Conservation (phyloP, 2,329 filamentous ascomycete genomes). For the Fusarium graminum region DNA sequence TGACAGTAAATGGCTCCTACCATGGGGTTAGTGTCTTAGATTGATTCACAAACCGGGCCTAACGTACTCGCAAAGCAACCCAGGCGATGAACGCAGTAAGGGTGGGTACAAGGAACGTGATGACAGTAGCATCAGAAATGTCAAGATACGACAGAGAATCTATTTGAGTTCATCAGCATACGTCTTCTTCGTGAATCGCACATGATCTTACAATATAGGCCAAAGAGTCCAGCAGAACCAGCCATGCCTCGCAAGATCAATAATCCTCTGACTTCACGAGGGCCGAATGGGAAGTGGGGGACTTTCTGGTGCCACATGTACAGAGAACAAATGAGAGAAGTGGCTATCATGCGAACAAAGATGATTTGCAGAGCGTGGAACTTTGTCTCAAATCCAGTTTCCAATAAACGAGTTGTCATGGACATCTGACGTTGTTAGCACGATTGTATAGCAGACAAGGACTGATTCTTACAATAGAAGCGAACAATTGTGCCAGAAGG, state of each 20-base stretch:
- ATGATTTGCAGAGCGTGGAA: slow-evolving; percentile 60
- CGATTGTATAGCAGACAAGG: rapidly evolving
- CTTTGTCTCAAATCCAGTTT: slow-evolving; percentile 52
- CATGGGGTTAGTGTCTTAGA: not conserved
- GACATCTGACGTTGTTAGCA: slow-evolving; percentile 52
- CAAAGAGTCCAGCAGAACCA: slow-evolving; percentile 76
- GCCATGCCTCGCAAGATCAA: slow-evolving; percentile 73
- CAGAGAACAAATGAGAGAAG: slow-evolving; percentile 53
- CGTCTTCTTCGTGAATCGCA: rapidly evolving
- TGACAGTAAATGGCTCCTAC: slow-evolving; percentile 77
- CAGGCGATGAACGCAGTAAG: slow-evolving; percentile 75
- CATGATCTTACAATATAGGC: slow-evolving; percentile 57
- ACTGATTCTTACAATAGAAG: slow-evolving; percentile 52
- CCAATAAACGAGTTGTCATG: slow-evolving; percentile 56
- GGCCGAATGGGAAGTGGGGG: slow-evolving; percentile 76
- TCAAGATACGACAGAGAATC: slow-evolving; percentile 73
- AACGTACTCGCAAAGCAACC: slow-evolving; percentile 57
- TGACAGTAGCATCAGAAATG: slow-evolving; percentile 81
- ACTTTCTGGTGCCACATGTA: slow-evolving; percentile 59
- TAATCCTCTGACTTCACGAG: slow-evolving; percentile 71
- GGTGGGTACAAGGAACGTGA: slow-evolving; percentile 82
- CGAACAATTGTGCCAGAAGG: slow-evolving; percentile 58
- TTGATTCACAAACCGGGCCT: rapidly evolving
- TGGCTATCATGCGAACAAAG: slow-evolving; percentile 59
- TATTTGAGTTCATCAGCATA: slow-evolving; percentile 42